Conservation (phyloP, 2,329 filamentous ascomycete species). For the Exophiala dermatitidis region DNA sequence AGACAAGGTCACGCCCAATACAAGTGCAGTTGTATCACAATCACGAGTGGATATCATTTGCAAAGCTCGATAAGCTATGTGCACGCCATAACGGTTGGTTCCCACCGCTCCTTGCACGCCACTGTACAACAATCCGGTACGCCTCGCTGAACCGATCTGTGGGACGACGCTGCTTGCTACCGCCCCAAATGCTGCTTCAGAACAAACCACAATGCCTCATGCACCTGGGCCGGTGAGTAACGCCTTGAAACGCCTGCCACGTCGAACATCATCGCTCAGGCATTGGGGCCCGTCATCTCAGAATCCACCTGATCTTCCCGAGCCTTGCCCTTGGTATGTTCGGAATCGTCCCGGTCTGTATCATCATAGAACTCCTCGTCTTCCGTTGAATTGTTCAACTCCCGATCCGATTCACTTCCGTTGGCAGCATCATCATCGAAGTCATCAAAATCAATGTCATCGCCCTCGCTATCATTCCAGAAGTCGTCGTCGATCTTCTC, state of each 20-base stretch:
- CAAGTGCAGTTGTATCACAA: slow-evolving; percentile 3
- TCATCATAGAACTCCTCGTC: slow-evolving; percentile 36
- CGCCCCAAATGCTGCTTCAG: neutral
- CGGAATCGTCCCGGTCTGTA: slow-evolving; percentile 12
- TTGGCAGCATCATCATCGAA: slow-evolving; percentile 46
- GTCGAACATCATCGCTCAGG: neutral
- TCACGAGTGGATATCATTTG: slow-evolving; percentile 10
- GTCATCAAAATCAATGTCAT: slow-evolving; percentile 44
- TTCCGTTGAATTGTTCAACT: slow-evolving; percentile 52
- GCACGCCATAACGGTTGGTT: neutral
- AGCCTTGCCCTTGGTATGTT: slow-evolving; percentile 20
- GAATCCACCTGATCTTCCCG: slow-evolving; percentile 21
- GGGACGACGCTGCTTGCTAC: neutral
- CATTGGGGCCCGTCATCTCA: slow-evolving; percentile 24
- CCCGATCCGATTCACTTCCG: slow-evolving; percentile 24
- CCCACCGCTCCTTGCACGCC: neutral
- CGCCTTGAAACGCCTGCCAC: neutral
- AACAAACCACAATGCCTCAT: neutral
- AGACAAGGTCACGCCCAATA: too few relatives aligned
- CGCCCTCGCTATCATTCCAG: slow-evolving; percentile 70
- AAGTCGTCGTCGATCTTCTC: slow-evolving; percentile 69
- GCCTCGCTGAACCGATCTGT: slow-evolving; percentile 16
- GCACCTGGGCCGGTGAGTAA: neutral
- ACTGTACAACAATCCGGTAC: slow-evolving; percentile 10
- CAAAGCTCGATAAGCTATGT: slow-evolving; percentile 1